A percentile compares a stretch with the other conserved stretches of the same genome.
These are phyloP conservation scores for Coniochaeta prunicola DNA, from an alignment of 2,329 filamentous ascomycete species.

Conservation along the genomic window DNA sequence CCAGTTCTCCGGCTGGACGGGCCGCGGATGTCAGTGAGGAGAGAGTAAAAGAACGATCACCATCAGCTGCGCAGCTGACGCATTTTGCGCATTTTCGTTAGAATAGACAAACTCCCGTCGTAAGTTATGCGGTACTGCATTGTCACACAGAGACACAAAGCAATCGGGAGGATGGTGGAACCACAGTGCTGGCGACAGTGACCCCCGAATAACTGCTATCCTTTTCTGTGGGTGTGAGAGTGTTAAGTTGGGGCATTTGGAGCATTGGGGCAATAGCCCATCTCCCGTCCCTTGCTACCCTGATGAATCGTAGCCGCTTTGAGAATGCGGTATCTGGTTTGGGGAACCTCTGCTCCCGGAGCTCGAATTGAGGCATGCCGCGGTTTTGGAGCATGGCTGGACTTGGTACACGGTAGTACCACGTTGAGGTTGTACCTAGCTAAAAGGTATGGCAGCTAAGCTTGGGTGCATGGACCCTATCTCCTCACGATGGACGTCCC, in stretches of 20 bases:
- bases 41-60: background rate
- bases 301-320: background rate
- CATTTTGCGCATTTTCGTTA: background rate
- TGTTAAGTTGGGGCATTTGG: background rate
- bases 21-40: background rate
- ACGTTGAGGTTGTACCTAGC: background rate
- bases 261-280: background rate
- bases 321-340: background rate
- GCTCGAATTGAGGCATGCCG: background rate
- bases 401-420: background rate
- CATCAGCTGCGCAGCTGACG: conserved; percentile 1
- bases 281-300: background rate
- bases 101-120: background rate
- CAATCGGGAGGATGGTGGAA: background rate
- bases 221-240: background rate
- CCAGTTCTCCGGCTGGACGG: background rate
- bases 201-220: background rate
- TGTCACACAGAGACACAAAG: background rate
- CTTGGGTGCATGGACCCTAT: background rate
- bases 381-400: background rate
- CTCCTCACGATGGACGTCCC: background rate
- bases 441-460: background rate
- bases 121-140: background rate
- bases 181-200: background rate
- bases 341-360: background rate